Evolutionary conservation across 2,329 filamentous ascomycete genomes (phyloP).

Genomic region (Diaporthe helianthi): DNA sequence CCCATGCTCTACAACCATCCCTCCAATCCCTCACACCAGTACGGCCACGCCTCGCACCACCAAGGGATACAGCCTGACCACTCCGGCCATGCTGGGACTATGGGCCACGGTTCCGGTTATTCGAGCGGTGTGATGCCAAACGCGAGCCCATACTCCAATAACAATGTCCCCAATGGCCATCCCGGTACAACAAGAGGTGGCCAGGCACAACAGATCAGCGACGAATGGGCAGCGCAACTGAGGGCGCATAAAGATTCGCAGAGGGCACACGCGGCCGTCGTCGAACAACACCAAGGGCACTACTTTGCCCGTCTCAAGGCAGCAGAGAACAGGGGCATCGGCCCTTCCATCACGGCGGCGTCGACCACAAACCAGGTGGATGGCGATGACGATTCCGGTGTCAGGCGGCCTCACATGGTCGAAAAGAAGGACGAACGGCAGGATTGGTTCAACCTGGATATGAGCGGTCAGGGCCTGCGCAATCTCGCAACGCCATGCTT

Average conservation of each 20-base stretch:
- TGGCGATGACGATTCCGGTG: conserved; percentile 63
- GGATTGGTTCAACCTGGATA: conserved; percentile 91
- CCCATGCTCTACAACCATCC: conserved; percentile 76
- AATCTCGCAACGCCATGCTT: conserved; percentile 83
- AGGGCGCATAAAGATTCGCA: conserved; percentile 80
- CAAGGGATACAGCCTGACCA: conserved; percentile 67
- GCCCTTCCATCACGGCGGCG: conserved; percentile 58
- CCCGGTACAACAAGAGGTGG: conserved; percentile 54
- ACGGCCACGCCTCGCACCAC: conserved; percentile 70
- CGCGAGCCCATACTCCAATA: conserved; percentile 65
- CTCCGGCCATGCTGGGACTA: conserved; percentile 59
- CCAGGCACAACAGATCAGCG: conserved; percentile 61
- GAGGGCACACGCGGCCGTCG: conserved; percentile 75
- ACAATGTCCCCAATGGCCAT: conserved; percentile 65
- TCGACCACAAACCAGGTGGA: conserved; percentile 56
- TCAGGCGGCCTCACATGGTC: conserved; percentile 69
- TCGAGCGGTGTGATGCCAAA: conserved; percentile 70
- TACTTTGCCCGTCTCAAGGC: conserved; percentile 78
- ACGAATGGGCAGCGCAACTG: conserved; percentile 90
- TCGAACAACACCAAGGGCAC: conserved; percentile 68
- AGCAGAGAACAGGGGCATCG: conserved; percentile 72
- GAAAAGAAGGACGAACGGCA: conserved; percentile 73
- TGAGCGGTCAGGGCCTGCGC: conserved; percentile 93
- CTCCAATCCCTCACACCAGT: conserved; percentile 65
- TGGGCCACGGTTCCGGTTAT: conserved; percentile 67